Evolutionary conservation across 2,329 filamentous ascomycete species (phyloP).

Genomic region (Dactylellina leptospora): DNA sequence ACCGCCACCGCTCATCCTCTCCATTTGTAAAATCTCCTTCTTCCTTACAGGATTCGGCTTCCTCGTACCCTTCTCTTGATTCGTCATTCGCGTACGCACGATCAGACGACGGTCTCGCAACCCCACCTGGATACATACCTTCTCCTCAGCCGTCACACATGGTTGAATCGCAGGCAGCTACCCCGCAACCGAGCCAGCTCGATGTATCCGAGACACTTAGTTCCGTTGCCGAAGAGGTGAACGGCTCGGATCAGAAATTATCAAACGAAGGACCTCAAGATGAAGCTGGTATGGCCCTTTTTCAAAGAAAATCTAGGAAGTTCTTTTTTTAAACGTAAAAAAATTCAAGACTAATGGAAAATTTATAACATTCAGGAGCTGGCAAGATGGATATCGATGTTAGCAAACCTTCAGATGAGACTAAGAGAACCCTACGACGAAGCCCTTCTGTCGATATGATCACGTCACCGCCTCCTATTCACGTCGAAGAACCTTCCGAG

Average conservation of each 20-base stretch:
- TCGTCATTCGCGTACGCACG: slow-evolving; percentile 42
- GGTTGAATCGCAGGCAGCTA: slow-evolving; percentile 49
- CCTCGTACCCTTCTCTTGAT: slow-evolving; percentile 10
- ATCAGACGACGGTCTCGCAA: slow-evolving; percentile 48
- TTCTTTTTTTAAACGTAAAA: slow-evolving; percentile 1
- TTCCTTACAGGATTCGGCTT: slow-evolving; percentile 33
- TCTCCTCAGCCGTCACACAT: slow-evolving; percentile 52
- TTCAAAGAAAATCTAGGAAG: background rate
- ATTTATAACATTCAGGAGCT: slow-evolving; percentile 4
- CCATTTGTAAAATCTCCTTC: slow-evolving; percentile 26
- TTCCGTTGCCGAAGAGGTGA: background rate
- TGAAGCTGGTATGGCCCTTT: slow-evolving; percentile 21
- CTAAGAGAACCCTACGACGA: slow-evolving; percentile 17
- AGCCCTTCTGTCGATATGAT: slow-evolving; percentile 50
- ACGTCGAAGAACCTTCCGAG: slow-evolving; percentile 25
- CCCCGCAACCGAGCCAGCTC: slow-evolving; percentile 43
- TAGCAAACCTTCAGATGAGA: slow-evolving; percentile 9
- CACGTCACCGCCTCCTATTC: slow-evolving; percentile 37
- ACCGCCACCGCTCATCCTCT: slow-evolving; percentile 31
- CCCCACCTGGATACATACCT: slow-evolving; percentile 34
- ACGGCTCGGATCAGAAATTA: slow-evolving; percentile 1
- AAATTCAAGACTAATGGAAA: background rate
- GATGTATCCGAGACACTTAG: slow-evolving; percentile 25
- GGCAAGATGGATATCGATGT: slow-evolving; percentile 45
- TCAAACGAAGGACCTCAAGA: slow-evolving; percentile 7